These are phyloP conservation scores for Phytophthora hibernalis DNA, from an alignment of 352 stramenopile genomes.

Conservation along the genomic window DNA sequence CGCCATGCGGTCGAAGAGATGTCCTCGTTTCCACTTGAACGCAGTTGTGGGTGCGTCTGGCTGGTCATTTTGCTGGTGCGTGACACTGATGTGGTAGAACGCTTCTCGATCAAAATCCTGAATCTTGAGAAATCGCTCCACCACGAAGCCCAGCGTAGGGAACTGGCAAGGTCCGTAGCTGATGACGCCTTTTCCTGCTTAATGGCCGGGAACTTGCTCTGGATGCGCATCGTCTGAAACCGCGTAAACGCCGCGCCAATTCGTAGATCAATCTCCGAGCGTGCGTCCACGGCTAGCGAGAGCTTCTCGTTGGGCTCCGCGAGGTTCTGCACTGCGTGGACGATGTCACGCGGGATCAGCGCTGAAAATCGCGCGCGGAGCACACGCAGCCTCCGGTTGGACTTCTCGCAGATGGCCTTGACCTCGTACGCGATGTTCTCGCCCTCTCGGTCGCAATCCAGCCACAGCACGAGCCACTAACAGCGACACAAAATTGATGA, in stretches of 20 bases:
- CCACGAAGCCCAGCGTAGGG: constrained; percentile 98
- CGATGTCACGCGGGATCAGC: constrained; percentile 92
- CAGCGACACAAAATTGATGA: constrained; percentile 12
- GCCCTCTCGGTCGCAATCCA: constrained; percentile 99
- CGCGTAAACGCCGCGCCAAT: constrained; percentile 95
- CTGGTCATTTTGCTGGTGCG: constrained; percentile 59
- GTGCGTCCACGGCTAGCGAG: constrained; percentile 88
- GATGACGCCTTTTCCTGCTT: constrained; percentile 91
- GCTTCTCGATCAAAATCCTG: constrained; percentile 97
- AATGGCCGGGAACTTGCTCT: constrained; percentile 76
- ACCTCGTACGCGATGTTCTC: constrained; percentile 99
- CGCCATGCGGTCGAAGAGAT: constrained; percentile 96
- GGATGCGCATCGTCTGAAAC: constrained; percentile 95
- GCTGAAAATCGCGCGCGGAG: constrained; percentile 94
- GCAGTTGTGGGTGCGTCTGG: constrained; percentile 68
- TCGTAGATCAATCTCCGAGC: constrained; percentile 95
- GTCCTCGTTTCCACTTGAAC: constrained; percentile 96
- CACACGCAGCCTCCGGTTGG: constrained; percentile 79
- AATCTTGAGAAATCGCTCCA: constrained; percentile 94
- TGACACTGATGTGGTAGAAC: constrained; percentile 97
- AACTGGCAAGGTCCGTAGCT: constrained; percentile 99
- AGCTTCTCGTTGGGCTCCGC: constrained; percentile 81
- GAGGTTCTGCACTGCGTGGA: constrained; percentile 88
- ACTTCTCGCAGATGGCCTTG: constrained; percentile 85
- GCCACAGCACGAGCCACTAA: constrained; percentile 96